Evolutionary conservation across 1,284 basidiomycete species (phyloP), one percentile per base, ranked within the genome.

Genomic region (Cryptococcus sp.): DNA sequence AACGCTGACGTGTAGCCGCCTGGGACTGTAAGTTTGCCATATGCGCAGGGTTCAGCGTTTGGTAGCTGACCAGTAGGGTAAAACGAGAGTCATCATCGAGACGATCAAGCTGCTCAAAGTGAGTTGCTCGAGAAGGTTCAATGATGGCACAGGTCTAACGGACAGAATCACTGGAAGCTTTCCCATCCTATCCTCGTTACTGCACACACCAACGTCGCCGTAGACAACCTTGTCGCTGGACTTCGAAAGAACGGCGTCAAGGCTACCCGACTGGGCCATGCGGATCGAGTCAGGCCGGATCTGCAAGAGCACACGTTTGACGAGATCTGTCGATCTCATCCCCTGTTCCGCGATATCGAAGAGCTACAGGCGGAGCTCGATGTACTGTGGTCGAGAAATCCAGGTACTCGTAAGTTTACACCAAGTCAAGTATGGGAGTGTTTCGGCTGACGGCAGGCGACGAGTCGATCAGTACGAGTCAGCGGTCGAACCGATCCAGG

Each of bases 191-290:
- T 95, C 39, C 79, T 95, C 14, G 83, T 95, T 3, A 87, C 86
- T 65, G 92, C 92, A 0, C 93, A 89, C 66, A 97, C 93, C 33
- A 94, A 97, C 58, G 87, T 84, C 22, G 91, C 93, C 0, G 88
- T 94, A n/a, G 91, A 97, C 68, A 90, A 95, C 58, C 79, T 97
- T 7, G 82, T 92, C 28, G 83, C 86, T 60, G 85, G 86, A 0
- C 78, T 51, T 61, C 71, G 32, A 38, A 57, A 38, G 73, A 78
- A 66, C 1, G 83, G 84, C 0, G 71, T 94, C 43, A 82, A 82
- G 47, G 85, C 89, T 0, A 73, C 94, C 4, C 85, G 92, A 1
- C 78, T 88, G 11, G 88, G 88, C 3, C 81, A 78, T 32, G 76
- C 76, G 2, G 80, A 79, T n/a, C 79, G 79, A 42, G 80, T 86